Conservation (phyloP, 2,329 filamentous ascomycete genomes). For the Aspergillus luchuensis region DNA sequence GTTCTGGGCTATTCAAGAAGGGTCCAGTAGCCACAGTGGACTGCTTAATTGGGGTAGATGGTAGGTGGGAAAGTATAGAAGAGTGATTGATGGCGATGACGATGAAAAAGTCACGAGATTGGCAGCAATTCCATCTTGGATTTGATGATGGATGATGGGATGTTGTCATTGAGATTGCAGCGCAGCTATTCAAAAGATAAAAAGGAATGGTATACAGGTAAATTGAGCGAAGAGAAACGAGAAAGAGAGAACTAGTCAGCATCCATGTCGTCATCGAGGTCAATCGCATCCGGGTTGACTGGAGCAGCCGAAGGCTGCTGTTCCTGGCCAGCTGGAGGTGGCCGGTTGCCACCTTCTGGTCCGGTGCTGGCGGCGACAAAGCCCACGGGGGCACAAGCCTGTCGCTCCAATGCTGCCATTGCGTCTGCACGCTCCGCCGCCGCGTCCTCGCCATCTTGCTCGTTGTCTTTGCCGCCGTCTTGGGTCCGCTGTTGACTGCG, state of each 20-base stretch:
- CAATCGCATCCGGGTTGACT: slow-evolving; percentile 83
- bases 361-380: slow-evolving; percentile 87
- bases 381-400: slow-evolving; percentile 82
- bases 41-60: no score
- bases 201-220: slow-evolving; percentile 5
- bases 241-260: slow-evolving; percentile 27
- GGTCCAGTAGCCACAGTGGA: no score
- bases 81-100: not conserved
- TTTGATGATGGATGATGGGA: not conserved
- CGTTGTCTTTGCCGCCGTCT: slow-evolving; percentile 32
- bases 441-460: slow-evolving; percentile 48
- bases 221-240: not conserved
- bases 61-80: no score
- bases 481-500: slow-evolving; percentile 66
- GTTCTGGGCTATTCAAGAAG: no score
- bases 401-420: slow-evolving; percentile 85
- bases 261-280: slow-evolving; percentile 65
- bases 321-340: slow-evolving; percentile 38
- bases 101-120: not conserved
- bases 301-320: slow-evolving; percentile 35
- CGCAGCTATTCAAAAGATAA: slow-evolving; percentile 10
- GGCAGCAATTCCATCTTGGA: not conserved
- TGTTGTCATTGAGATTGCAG: not conserved
- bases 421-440: slow-evolving; percentile 66
- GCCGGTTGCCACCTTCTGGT: slow-evolving; percentile 62